phyloP scores from a whole-genome alignment of 441 rosid genomes.

The Erodium trifolium region DNA sequence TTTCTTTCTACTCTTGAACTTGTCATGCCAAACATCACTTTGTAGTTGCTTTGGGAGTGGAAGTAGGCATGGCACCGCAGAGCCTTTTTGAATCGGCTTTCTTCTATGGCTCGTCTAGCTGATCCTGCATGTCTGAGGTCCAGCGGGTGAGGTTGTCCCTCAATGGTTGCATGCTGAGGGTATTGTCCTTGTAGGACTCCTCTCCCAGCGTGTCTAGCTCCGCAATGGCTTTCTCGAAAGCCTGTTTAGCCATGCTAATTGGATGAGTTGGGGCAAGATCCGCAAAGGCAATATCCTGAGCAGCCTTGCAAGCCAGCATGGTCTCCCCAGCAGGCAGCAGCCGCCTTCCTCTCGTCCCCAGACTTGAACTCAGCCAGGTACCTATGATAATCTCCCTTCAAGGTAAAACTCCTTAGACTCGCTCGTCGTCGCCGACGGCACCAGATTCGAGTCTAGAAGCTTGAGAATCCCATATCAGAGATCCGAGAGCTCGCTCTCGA shows the following conservation, averaged over 20 bases:
- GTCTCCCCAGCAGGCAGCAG: constrained; percentile 67
- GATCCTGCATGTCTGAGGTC: constrained; percentile 80
- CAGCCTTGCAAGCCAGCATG: constrained; percentile 71
- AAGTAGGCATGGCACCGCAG: no score
- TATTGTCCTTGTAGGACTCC: constrained; percentile 77
- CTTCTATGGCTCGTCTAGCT: constrained; percentile 61
- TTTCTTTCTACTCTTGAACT: no score
- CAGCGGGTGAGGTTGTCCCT: constrained; percentile 69
- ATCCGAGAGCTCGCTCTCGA: constrained; percentile 67
- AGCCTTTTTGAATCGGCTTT: no score
- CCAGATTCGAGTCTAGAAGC: constrained; percentile 56
- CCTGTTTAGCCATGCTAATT: no score
- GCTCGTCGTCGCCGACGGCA: constrained; percentile 62
- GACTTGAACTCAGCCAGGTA: constrained; percentile 77
- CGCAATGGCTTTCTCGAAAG: constrained; percentile 37
- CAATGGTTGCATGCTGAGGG: constrained; percentile 67
- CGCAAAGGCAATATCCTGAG: constrained; percentile 67
- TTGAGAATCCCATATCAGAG: constrained; percentile 62
- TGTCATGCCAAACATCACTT: no score
- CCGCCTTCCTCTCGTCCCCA: constrained; percentile 70
- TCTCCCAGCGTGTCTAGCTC: constrained; percentile 69
- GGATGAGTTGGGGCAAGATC: constrained; percentile 92
- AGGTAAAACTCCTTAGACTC: constrained; percentile 82
- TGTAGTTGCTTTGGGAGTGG: no score
- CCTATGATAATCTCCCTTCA: constrained; percentile 23